Evolutionary conservation across 2,329 filamentous ascomycete genomes (phyloP), one percentile per base, ranked within the genome.

Genomic region (Diplocarpon rosae): DNA sequence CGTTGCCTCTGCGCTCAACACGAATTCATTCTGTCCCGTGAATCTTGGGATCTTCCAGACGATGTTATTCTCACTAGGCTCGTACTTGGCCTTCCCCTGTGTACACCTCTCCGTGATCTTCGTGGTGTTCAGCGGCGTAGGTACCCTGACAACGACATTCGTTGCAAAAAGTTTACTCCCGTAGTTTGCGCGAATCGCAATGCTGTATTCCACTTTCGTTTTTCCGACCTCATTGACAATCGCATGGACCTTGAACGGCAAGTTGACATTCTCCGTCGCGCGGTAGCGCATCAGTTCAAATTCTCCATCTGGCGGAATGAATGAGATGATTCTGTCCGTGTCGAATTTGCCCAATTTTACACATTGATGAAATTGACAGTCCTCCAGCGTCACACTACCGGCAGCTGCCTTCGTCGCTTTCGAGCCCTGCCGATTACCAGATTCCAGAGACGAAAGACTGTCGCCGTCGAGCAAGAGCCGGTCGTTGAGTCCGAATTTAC

Each of bases 41-140:
- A 98, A 98, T n/a, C 92, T 78, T 11, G 89, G 84, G 55, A 98
- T 96, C 73, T 95, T 96, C 92, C 92, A 98, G 11, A 96, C 84
- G 52, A 98, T 96, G 60, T 90, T 87, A 70, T 98, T 98, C 62
- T 95, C 89, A 52, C 89, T 85, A 0, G 92, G 93, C 66, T 98
- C 93, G 66, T 98, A 98, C 66, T 95, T 96, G 46, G 92, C 92
- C 63, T 95, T 95, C 48, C 92, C 93, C 66, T 96, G 89, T 1
- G 85, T 92, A 50, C 89, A 93, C 39, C 92, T 80, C 66, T 95
- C 88, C 1, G 82, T 90, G 49, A 94, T 95, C 61, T 83, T 83
- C 37, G 92, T 92, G 1, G 93, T 96, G 69, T 98, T 98, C 42
- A 98, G 76, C 11, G 92, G 92, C 3, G 92, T 96, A 0, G 92